phyloP scores from a whole-genome alignment of 2,329 filamentous ascomycete species.

The Amauroascus verrucosus region DNA sequence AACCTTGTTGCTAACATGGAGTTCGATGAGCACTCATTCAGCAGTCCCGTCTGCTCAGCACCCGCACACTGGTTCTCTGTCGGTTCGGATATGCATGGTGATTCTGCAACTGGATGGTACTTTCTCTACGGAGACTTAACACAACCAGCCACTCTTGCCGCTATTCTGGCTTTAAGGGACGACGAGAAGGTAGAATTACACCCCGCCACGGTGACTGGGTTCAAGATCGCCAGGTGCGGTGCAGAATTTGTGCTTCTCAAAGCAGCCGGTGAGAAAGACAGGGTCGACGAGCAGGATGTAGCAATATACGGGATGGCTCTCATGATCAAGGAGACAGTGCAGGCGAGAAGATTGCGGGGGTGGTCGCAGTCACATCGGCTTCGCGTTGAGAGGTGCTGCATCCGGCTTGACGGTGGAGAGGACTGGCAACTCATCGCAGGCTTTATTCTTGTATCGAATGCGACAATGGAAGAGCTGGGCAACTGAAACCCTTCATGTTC shows the following conservation, averaged over 20 bases:
- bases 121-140: constrained; percentile 17
- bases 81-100: neutral
- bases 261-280: neutral
- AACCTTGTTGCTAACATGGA: neutral
- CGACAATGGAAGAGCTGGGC: neutral
- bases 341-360: constrained; percentile 7
- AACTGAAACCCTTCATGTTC: no score
- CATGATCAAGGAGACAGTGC: neutral
- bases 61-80: constrained; percentile 11
- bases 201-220: constrained; percentile 12
- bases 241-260: constrained; percentile 6
- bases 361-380: constrained; percentile 2
- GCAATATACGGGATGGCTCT: constrained; percentile 8
- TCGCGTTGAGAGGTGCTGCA: constrained; percentile 1
- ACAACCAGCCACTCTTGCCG: constrained; percentile 10
- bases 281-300: neutral
- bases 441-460: neutral
- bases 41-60: constrained; percentile 11
- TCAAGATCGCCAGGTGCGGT: constrained; percentile 10
- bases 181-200: neutral
- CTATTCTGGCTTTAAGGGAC: constrained; percentile 4
- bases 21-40: neutral
- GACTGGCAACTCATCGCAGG: neutral
- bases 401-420: neutral
- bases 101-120: constrained; percentile 13